These are phyloP conservation scores for Salix exigua DNA, from an alignment of 345 rosid species.

Conservation along the genomic window DNA sequence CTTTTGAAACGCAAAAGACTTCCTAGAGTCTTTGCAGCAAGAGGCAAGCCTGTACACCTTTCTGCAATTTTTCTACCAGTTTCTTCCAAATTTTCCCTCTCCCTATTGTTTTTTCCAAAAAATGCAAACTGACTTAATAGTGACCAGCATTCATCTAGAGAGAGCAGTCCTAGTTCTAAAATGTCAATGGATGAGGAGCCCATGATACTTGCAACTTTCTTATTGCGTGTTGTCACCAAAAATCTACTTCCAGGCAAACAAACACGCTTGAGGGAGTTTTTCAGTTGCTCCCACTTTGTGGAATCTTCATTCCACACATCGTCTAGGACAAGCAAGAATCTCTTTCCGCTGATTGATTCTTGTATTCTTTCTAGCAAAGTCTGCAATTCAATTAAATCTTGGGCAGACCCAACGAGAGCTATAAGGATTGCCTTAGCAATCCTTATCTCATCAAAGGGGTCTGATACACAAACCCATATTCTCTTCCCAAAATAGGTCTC, in stretches of 20 bases:
- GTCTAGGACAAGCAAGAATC: neutral
- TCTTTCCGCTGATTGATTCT: neutral
- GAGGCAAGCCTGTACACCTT: conserved; percentile 3
- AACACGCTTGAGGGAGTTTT: neutral
- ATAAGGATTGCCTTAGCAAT: conserved; percentile 7
- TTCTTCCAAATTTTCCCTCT: neutral
- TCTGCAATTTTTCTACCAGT: neutral
- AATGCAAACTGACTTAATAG: conserved; percentile 2
- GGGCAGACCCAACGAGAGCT: neutral
- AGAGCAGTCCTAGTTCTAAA: neutral
- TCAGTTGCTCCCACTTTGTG: neutral
- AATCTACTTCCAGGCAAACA: neutral
- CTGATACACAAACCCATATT: conserved; percentile 20
- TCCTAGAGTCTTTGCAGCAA: conserved; percentile 7
- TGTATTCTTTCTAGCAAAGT: neutral
- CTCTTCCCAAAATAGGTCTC: neutral
- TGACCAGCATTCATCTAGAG: neutral
- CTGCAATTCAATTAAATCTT: neutral
- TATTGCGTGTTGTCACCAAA: neutral
- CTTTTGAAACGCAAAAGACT: conserved; percentile 4
- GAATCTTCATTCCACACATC: conserved; percentile 9
- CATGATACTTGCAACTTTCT: neutral
- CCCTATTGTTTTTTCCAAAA: neutral
- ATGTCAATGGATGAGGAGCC: neutral
- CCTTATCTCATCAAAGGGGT: conserved; percentile 2